Evolutionary conservation across 1,139 yeast species (phyloP).

Genomic region (Ogataea hybrid): DNA sequence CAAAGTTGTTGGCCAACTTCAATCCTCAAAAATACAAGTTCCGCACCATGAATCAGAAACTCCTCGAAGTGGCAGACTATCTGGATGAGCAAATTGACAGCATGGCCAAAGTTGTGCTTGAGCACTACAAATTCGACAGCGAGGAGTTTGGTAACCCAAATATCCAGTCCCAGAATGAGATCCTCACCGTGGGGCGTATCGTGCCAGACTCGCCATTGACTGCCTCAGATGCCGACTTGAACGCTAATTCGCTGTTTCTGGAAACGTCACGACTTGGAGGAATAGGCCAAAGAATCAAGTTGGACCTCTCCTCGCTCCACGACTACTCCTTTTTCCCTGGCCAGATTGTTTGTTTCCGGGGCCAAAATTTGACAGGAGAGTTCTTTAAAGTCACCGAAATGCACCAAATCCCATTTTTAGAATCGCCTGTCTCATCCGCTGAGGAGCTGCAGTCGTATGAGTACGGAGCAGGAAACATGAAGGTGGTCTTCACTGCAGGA

Average conservation of each 20-base stretch:
- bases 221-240: constrained; percentile 49
- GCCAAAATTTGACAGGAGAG: constrained; percentile 85
- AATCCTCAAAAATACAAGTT: constrained; percentile 72
- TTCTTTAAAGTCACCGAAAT: constrained; percentile 66
- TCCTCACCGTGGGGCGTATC: constrained; percentile 80
- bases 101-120: constrained; percentile 52
- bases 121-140: constrained; percentile 41
- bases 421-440: constrained; percentile 58
- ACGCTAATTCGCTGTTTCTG: constrained; percentile 63
- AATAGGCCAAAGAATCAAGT: constrained; percentile 76
- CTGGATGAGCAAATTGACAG: constrained; percentile 86
- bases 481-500: constrained; percentile 52
- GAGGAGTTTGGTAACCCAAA: constrained; percentile 76
- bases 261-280: constrained; percentile 86
- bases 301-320: constrained; percentile 47
- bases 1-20: constrained; percentile 59
- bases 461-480: constrained; percentile 33
- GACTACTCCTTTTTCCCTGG: constrained; percentile 80
- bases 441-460: constrained; percentile 46
- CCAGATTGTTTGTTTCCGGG: constrained; percentile 79
- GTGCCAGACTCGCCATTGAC: constrained; percentile 76
- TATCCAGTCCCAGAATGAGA: constrained; percentile 68
- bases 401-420: constrained; percentile 64
- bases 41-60: constrained; percentile 87
- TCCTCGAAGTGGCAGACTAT: constrained; percentile 83